Evolutionary conservation across 148 eudicot species (phyloP).

Genomic region (Chenopodium formosanum): DNA sequence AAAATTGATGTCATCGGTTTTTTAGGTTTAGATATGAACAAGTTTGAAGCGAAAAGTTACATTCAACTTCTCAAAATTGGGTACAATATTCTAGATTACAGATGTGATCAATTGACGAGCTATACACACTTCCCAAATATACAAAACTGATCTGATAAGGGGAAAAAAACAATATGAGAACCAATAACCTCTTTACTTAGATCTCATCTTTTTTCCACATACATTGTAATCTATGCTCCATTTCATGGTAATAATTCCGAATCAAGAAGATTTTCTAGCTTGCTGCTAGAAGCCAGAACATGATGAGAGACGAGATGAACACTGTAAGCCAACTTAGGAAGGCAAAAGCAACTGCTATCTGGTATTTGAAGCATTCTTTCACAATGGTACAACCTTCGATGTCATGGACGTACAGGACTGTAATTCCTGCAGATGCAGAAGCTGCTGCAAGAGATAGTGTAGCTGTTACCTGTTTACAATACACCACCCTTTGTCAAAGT

Average conservation of each 20-base stretch:
- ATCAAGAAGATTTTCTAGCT: conserved; percentile 31
- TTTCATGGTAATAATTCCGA: neutral
- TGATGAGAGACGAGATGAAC: conserved; percentile 54
- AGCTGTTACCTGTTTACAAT: conserved; percentile 54
- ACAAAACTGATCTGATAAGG: neutral
- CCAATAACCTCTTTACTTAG: conserved; percentile 10
- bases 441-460: conserved; percentile 76
- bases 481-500: neutral
- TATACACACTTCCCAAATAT: conserved; percentile 4
- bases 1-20: no score
- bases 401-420: conserved; percentile 53
- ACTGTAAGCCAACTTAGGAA: conserved; percentile 65
- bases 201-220: conserved; percentile 13
- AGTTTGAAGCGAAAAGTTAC: neutral
- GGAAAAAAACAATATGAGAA: neutral
- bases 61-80: conserved; percentile 15
- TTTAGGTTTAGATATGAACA: neutral
- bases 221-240: conserved; percentile 4
- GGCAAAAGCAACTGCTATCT: conserved; percentile 60
- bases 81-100: conserved; percentile 1
- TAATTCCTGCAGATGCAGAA: conserved; percentile 64
- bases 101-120: neutral
- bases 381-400: conserved; percentile 39
- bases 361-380: conserved; percentile 56
- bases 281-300: conserved; percentile 83